phyloP scores from a whole-genome alignment of 2,329 filamentous ascomycete genomes.

The Davidsoniella neocaledoniae region DNA sequence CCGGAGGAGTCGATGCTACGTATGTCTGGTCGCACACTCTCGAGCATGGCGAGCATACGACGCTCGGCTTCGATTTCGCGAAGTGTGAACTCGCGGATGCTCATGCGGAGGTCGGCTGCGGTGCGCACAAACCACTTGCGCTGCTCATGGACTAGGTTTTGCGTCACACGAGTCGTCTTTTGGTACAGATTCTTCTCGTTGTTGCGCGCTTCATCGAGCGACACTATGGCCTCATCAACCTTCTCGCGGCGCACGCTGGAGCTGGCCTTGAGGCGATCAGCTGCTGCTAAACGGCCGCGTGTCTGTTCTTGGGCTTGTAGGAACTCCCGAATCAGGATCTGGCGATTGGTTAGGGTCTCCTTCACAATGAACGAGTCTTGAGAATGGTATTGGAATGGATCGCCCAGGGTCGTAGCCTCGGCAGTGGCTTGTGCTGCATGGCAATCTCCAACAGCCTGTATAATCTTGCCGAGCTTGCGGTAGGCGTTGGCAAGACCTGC shows the following conservation, averaged over 20 bases:
- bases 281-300: constrained; percentile 65
- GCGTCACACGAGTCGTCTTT: constrained; percentile 78
- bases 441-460: constrained; percentile 87
- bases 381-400: constrained; percentile 88
- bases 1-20: constrained; percentile 82
- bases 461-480: constrained; percentile 81
- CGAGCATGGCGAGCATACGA: constrained; percentile 78
- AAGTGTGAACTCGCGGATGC: constrained; percentile 80
- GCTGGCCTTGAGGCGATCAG: constrained; percentile 74
- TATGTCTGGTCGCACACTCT: constrained; percentile 83
- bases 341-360: constrained; percentile 91
- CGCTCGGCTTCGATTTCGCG: constrained; percentile 93
- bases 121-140: constrained; percentile 83
- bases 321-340: constrained; percentile 87
- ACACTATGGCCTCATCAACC: constrained; percentile 89
- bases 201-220: constrained; percentile 71
- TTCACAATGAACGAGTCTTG: constrained; percentile 96
- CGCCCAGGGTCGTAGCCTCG: constrained; percentile 85
- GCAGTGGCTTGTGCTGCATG: constrained; percentile 93
- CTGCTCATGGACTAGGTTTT: constrained; percentile 75
- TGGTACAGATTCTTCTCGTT: constrained; percentile 67
- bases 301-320: constrained; percentile 78
- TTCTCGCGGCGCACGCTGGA: constrained; percentile 84
- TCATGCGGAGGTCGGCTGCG: constrained; percentile 62
- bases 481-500: constrained; percentile 77